Conservation (phyloP, 108 stramenopile species). For the Nitzschia palea region DNA sequence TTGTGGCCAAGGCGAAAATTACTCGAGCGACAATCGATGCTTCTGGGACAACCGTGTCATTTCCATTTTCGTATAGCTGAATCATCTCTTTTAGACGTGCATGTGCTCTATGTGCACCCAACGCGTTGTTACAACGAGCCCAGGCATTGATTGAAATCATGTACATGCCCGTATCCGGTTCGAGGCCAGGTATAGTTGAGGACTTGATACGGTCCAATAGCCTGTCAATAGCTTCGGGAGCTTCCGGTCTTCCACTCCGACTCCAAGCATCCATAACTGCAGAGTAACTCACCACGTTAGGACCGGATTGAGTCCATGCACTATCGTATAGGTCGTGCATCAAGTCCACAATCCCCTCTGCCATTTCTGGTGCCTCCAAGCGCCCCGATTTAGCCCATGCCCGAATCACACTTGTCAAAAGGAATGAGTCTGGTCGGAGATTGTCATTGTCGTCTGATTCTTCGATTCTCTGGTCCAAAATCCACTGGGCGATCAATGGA, state of each 20-base stretch:
- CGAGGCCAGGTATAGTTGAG: conserved; percentile 11
- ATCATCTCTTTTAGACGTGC: conserved; percentile 32
- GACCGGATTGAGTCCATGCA: conserved; percentile 24
- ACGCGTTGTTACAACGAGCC: conserved; percentile 18
- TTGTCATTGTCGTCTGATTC: conserved; percentile 16
- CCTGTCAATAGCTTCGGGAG: conserved; percentile 8
- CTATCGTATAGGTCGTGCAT: conserved; percentile 48
- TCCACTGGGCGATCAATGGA: conserved; percentile 38
- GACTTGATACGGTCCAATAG: conserved; percentile 36
- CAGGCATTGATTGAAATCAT: conserved; percentile 37
- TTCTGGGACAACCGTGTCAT: conserved; percentile 23
- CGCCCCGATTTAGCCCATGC: conserved; percentile 67
- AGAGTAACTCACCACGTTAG: conserved; percentile 30
- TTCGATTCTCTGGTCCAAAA: conserved; percentile 33
- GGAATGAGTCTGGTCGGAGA: conserved; percentile 48
- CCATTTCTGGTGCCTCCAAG: conserved; percentile 50
- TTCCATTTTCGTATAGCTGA: conserved; percentile 26
- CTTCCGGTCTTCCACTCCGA: conserved; percentile 21
- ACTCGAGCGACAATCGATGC: conserved; percentile 30
- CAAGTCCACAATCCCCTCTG: conserved; percentile 43
- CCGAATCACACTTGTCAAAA: conserved; percentile 61
- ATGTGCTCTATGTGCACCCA: conserved; percentile 26
- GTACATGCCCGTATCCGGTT: conserved; percentile 36
- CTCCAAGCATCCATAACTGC: conserved; percentile 38
- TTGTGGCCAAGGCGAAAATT: conserved; percentile 21